Evolutionary conservation across 805 yeast genomes (phyloP), one percentile per base, ranked within the genome.

Genomic region (Cyberlindnera euphorbiiphila): DNA sequence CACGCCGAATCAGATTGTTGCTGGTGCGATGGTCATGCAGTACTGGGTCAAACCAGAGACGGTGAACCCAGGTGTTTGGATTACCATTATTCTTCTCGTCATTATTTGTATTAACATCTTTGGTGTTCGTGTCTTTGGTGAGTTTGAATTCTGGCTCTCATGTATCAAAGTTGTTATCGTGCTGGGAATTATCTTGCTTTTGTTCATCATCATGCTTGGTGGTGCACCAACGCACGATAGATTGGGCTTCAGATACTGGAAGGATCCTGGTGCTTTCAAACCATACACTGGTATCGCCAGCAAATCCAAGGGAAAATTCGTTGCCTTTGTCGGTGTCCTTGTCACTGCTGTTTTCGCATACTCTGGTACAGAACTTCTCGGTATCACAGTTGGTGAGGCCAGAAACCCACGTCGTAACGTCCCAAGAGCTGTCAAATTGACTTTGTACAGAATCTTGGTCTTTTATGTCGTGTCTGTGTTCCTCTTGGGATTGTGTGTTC

Each of bases 161-260:
- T 49, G 65, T 25, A 53, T 71, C 29, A 72, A 72, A 50, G 68
- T 74, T 15, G 73, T 49, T 69, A 81, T 76, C 80, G 61, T 45
- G 7, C 10, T 80, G 32, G 64, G 81, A 35, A 68, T 14, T 6
- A n/a, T 29, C 17, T 3, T 29, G n/a, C 16, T 22, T 11, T 28
- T 21, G 16, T 17, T 81, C 44, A 64, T 78, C 36, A 73, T 84
- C 41, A 79, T 81, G 60, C 62, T 77, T 37, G 94, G 94, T 41
- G 94, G 91, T 36, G 83, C 79, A 18, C 88, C 89, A 44, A 68
- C 69, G 30, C 80, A 78, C 51, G 86, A 81, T 47, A 70, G 89
- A 57, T 61, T 74, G 25, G 89, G 88, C 2, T 82, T 80, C 61
- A 68, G 82, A 49, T 81, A 66, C 56, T 81, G 85, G 85, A 59